phyloP scores from a whole-genome alignment of 2,329 filamentous ascomycete genomes.

The Huntiella abstrusa region DNA sequence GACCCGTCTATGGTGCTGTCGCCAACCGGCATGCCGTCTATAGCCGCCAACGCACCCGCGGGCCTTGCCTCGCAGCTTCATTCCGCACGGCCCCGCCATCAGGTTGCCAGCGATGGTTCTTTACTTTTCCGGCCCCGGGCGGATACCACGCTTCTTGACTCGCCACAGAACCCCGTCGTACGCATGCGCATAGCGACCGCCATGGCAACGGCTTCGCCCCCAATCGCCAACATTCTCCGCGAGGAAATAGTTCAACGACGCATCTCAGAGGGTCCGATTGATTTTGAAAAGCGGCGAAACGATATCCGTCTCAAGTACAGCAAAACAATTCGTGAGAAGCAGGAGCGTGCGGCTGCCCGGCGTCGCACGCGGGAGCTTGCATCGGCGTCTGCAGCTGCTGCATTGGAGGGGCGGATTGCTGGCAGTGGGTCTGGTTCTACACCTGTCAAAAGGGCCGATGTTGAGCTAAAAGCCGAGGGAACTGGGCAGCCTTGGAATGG shows the following conservation, averaged over 20 bases:
- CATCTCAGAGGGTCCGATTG: constrained; percentile 52
- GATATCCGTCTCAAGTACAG: constrained; percentile 73
- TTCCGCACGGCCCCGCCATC: constrained; percentile 64
- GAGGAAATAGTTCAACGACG: constrained; percentile 23
- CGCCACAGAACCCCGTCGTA: constrained; percentile 15
- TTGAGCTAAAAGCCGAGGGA: not conserved
- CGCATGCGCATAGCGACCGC: constrained; percentile 16
- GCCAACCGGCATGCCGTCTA: constrained; percentile 36
- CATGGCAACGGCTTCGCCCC: not conserved
- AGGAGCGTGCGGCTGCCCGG: constrained; percentile 31
- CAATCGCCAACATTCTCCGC: too few relatives aligned
- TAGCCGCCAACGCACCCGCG: constrained; percentile 28
- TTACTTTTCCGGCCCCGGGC: too few relatives aligned
- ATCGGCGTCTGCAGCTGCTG: constrained; percentile 9
- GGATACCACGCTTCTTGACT: too few relatives aligned
- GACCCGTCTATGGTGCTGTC: constrained; percentile 28
- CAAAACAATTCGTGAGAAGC: constrained; percentile 50
- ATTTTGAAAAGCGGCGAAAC: constrained; percentile 67
- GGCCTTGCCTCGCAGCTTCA: constrained; percentile 45
- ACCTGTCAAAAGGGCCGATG: too few relatives aligned
- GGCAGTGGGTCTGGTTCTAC: too few relatives aligned
- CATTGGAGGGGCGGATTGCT: not conserved
- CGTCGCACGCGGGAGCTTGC: constrained; percentile 33
- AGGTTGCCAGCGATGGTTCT: constrained; percentile 40
- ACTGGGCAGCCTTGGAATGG: not conserved